A percentile compares a stretch with the other conserved stretches of the same genome.
These are phyloP conservation scores for Thyridium curvatum DNA, from an alignment of 2,329 filamentous ascomycete genomes.

Conservation along the genomic window DNA sequence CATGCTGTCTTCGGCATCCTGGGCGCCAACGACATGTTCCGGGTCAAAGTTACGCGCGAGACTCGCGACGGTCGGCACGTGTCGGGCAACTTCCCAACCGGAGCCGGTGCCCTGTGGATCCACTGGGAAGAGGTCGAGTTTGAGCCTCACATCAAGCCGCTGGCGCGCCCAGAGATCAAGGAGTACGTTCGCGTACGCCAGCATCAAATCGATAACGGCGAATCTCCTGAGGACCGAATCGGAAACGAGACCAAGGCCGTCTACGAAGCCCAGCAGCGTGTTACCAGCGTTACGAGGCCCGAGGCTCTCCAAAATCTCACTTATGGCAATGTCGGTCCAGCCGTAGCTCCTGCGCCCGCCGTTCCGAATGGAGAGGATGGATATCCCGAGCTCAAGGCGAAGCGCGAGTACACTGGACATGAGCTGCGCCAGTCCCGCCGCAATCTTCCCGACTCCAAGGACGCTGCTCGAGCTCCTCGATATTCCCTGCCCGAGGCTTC, in stretches of 20 bases:
- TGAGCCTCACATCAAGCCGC: slow-evolving; percentile 44
- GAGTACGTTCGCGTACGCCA: slow-evolving; percentile 59
- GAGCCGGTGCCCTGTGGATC: slow-evolving; percentile 57
- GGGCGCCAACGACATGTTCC: slow-evolving; percentile 57
- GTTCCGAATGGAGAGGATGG: slow-evolving; percentile 6
- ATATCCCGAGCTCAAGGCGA: slow-evolving; percentile 7
- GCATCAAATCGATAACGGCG: slow-evolving; percentile 48
- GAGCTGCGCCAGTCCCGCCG: slow-evolving; percentile 40
- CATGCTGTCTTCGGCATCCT: slow-evolving; percentile 59
- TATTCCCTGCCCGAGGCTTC: slow-evolving; percentile 24
- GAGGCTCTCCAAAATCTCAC: not conserved
- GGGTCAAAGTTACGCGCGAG: slow-evolving; percentile 54
- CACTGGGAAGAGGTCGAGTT: slow-evolving; percentile 56
- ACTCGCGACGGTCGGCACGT: slow-evolving; percentile 54
- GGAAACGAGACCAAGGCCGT: slow-evolving; percentile 48
- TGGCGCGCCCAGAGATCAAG: slow-evolving; percentile 52
- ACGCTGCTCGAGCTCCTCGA: slow-evolving; percentile 19
- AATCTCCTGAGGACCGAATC: slow-evolving; percentile 37
- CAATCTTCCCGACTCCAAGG: slow-evolving; percentile 19
- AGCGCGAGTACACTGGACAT: slow-evolving; percentile 19
- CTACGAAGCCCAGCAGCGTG: slow-evolving; percentile 34
- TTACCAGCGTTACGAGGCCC: slow-evolving; percentile 6
- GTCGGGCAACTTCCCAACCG: slow-evolving; percentile 53
- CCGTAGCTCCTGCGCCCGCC: no score
- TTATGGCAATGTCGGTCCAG: not conserved